phyloP scores from a whole-genome alignment of 148 eudicot species.

The Linanthus parryae region DNA sequence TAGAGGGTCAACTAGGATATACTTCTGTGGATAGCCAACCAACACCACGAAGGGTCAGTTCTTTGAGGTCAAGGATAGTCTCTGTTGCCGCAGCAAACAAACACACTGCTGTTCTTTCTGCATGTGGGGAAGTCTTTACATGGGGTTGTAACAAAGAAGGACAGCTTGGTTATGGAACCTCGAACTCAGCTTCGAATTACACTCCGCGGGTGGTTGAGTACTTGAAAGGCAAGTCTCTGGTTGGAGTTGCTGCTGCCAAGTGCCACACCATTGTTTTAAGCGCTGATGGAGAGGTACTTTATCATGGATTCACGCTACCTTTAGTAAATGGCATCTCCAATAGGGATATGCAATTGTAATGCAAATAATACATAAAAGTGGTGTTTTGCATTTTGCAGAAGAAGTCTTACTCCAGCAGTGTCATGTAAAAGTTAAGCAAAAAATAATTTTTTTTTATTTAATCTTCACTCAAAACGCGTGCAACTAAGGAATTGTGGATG shows the following conservation, averaged over 20 bases:
- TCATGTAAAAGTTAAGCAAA: too few species aligned
- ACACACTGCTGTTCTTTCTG: constrained; percentile 92
- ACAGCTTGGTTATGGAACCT: constrained; percentile 98
- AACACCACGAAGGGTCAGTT: constrained; percentile 91
- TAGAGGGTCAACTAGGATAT: constrained; percentile 99
- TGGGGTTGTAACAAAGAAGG: constrained; percentile 99
- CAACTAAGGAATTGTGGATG: too few species aligned
- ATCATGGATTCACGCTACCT: too few species aligned
- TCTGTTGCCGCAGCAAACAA: constrained; percentile 98
- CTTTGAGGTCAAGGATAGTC: constrained; percentile 69
- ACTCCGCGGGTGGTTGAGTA: constrained; percentile 83
- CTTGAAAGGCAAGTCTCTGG: constrained; percentile 79
- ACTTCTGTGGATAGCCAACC: constrained; percentile 96
- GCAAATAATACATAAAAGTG: too few species aligned
- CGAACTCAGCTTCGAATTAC: constrained; percentile 93
- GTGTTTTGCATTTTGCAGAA: too few species aligned
- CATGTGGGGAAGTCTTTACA: constrained; percentile 83
- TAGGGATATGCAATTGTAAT: too few species aligned
- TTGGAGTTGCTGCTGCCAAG: constrained; percentile 73
- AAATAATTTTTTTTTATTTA: too few species aligned
- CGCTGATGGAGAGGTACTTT: constrained; percentile 91
- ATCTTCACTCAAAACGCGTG: too few species aligned
- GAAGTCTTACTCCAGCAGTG: too few species aligned
- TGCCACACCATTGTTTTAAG: constrained; percentile 89
- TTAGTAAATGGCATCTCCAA: too few species aligned